Percentiles rank a stretch among this genome's conserved stretches.
phyloP scores from a whole-genome alignment of 108 stramenopile species.

The Nitzschia putrida region DNA sequence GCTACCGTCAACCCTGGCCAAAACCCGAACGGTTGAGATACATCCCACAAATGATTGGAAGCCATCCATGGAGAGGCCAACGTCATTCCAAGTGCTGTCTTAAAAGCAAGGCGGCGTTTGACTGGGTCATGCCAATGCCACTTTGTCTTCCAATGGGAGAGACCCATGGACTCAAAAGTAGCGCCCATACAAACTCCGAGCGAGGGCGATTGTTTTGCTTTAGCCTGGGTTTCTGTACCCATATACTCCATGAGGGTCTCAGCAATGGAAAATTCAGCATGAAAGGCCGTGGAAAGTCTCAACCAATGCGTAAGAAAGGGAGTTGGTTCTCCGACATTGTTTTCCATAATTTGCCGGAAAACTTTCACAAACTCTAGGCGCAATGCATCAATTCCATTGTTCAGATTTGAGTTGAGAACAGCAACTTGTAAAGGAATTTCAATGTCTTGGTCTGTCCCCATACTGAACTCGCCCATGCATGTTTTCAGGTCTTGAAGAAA shows the following conservation, averaged over 20 bases:
- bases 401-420: no score
- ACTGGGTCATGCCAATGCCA: slow-evolving; percentile 41
- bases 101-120: slow-evolving; percentile 45
- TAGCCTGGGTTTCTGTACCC: neutral
- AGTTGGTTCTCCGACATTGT: slow-evolving; percentile 16
- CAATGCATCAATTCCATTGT: neutral
- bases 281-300: slow-evolving; percentile 26
- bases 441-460: no score
- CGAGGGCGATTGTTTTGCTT: neutral
- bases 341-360: neutral
- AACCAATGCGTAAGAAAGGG: slow-evolving; percentile 30
- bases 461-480: no score
- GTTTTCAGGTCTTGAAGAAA: slow-evolving; percentile 22
- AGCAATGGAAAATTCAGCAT: slow-evolving; percentile 30
- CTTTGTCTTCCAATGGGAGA: slow-evolving; percentile 10
- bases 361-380: neutral
- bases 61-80: slow-evolving; percentile 49
- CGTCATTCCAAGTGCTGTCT: slow-evolving; percentile 45
- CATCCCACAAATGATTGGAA: slow-evolving; percentile 37
- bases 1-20: slow-evolving; percentile 60
- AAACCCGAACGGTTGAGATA: slow-evolving; percentile 40
- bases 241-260: slow-evolving; percentile 6
- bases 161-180: neutral
- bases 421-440: neutral
- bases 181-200: neutral